These are phyloP conservation scores for Rhynchosporium graminicola DNA, from an alignment of 2,329 filamentous ascomycete genomes.

Conservation along the genomic window DNA sequence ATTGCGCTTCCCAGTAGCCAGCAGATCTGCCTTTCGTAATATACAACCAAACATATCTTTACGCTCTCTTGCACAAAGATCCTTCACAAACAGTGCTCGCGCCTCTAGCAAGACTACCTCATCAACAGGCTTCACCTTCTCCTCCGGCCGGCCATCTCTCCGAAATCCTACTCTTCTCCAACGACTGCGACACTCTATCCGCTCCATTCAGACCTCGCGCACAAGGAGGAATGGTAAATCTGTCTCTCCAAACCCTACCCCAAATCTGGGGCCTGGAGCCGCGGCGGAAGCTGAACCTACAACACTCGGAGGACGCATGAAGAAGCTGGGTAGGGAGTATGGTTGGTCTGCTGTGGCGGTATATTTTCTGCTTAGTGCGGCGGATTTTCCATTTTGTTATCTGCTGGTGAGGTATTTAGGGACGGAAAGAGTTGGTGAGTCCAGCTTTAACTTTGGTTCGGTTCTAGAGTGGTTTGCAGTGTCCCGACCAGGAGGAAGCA, in stretches of 20 bases:
- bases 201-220: slow-evolving; percentile 31
- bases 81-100: slow-evolving; percentile 20
- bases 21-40: slow-evolving; percentile 21
- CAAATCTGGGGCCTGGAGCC: slow-evolving; percentile 14
- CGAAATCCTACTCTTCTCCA: slow-evolving; percentile 28
- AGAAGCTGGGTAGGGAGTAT: slow-evolving; percentile 86
- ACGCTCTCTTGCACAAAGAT: slow-evolving; percentile 23
- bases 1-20: slow-evolving; percentile 17
- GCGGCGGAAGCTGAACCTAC: slow-evolving; percentile 30
- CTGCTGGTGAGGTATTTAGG: slow-evolving; percentile 80
- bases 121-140: slow-evolving; percentile 33
- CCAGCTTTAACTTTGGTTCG: slow-evolving; percentile 20
- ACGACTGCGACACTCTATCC: slow-evolving; percentile 31
- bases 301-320: slow-evolving; percentile 50
- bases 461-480: background rate
- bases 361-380: slow-evolving; percentile 76
- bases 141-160: slow-evolving; percentile 24
- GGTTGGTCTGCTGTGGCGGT: slow-evolving; percentile 93
- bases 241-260: slow-evolving; percentile 20
- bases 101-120: slow-evolving; percentile 21
- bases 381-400: slow-evolving; percentile 97
- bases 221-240: slow-evolving; percentile 24
- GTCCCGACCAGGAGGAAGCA: background rate
- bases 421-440: slow-evolving; percentile 78
- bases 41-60: slow-evolving; percentile 5